Base-by-base conservation (phyloP, 225 moss, liverwort and hornwort genomes). In the Marchantia polymorpha region DNA sequence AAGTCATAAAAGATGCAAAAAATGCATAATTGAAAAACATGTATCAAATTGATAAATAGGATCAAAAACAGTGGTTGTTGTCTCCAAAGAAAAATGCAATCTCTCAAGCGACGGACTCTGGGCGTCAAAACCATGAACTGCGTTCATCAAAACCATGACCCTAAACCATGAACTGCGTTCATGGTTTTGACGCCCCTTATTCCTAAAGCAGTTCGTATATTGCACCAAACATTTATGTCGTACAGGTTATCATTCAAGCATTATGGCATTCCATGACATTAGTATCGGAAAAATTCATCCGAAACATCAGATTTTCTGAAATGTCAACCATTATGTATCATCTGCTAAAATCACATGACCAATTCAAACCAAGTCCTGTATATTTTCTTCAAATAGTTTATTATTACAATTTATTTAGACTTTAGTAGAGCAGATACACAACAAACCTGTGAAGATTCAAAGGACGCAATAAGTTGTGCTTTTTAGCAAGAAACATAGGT, bases 91-190 rank as follows among this genome's bases (percentile, higher is more conserved):
- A 69, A 29, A 47, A 59, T n/a, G 85, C 84, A 2, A 89, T 84
- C 63, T 89, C 89, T n/a, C 89, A 82, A 50, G 82, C 54, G 25
- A 78, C 86, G 55, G 89, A 82, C 76, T 86, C 84, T 47, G 69
- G 20, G 89, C 82, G 79, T 89, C 89, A 20, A 86, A 89, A 61
- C 89, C 89, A 31, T 89, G 89, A 12, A 89, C 89, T n/a, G 86
- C 84, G 78, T 89, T 89, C 51, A 30, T 82, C 29, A 86, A 74
- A 13, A n/a, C n/a, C n/a, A n/a, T n/a, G n/a, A n/a, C n/a, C n/a
- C n/a, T n/a, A n/a, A n/a, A n/a, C n/a, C n/a, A n/a, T n/a, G n/a
- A n/a, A n/a, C n/a, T n/a, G n/a, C n/a, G n/a, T n/a, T n/a, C n/a
- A n/a, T n/a, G n/a, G n/a, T n/a, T n/a, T n/a, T n/a, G n/a, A n/a